These are phyloP conservation scores for Metschnikowia picachoensis DNA, from an alignment of 805 yeast species.

Conservation along the genomic window DNA sequence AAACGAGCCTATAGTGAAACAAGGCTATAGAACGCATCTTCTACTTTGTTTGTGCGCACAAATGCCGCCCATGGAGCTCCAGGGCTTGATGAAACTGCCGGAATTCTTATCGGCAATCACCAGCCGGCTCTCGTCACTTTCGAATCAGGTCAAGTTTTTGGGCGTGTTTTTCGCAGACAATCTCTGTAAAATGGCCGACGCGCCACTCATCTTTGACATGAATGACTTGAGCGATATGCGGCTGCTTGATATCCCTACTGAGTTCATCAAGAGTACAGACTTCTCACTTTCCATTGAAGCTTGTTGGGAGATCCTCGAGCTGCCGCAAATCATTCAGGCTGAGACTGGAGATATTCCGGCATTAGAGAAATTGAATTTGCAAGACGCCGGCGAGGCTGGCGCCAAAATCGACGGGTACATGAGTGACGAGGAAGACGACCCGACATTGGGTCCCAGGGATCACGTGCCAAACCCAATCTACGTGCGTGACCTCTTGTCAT, in stretches of 20 bases:
- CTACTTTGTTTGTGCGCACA: constrained; percentile 35
- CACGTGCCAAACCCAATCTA: constrained; percentile 55
- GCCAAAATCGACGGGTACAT: constrained; percentile 12
- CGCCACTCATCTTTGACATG: constrained; percentile 31
- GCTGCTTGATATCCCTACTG: constrained; percentile 2
- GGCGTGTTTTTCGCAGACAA: constrained; percentile 59
- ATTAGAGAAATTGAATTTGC: neutral
- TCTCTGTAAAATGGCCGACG: constrained; percentile 32
- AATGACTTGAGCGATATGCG: constrained; percentile 12
- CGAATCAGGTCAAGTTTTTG: constrained; percentile 42
- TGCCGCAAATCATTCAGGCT: constrained; percentile 13
- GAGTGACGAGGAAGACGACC: constrained; percentile 51
- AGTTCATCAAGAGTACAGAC: neutral
- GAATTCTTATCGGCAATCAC: constrained; percentile 51
- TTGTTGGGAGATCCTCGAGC: constrained; percentile 21
- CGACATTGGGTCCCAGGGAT: constrained; percentile 34
- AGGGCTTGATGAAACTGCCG: constrained; percentile 30
- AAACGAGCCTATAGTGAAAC: constrained; percentile 38
- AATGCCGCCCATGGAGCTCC: constrained; percentile 17
- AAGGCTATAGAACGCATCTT: constrained; percentile 46
- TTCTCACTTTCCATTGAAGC: constrained; percentile 6
- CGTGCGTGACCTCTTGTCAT: constrained; percentile 64
- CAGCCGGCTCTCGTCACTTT: constrained; percentile 48
- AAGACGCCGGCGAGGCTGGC: constrained; percentile 14
- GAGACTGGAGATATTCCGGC: constrained; percentile 1